Conservation (phyloP, 2,329 filamentous ascomycete species). For the Alternaria ethzedia region DNA sequence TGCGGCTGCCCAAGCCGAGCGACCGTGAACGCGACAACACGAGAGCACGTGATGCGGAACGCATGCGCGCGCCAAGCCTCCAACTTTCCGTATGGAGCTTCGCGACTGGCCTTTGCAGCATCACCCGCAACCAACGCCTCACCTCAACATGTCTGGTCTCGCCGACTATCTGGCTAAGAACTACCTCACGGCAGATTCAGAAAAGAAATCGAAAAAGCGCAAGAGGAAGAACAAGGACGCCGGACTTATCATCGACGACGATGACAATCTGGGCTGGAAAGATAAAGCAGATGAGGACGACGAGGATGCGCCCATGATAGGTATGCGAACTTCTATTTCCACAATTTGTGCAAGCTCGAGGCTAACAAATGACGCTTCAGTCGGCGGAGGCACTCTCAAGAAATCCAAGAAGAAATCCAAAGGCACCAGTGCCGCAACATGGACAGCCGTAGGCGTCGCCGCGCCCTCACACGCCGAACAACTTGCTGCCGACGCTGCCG, state of each 20-base stretch:
- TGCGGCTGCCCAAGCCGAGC: background rate
- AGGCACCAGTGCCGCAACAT: conserved; percentile 48
- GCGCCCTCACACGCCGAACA: conserved; percentile 60
- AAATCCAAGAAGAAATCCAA: conserved; percentile 69
- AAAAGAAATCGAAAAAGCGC: conserved; percentile 61
- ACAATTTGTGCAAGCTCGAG: background rate
- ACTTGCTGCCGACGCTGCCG: conserved; percentile 72
- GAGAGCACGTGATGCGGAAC: conserved; percentile 23
- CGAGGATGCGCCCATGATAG: conserved; percentile 59
- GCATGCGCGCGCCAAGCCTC: conserved; percentile 14
- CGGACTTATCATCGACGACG: conserved; percentile 57
- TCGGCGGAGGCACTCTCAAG: conserved; percentile 39
- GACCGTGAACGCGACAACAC: conserved; percentile 32
- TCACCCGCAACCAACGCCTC: conserved; percentile 10
- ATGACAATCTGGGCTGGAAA: conserved; percentile 62
- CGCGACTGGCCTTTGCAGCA: background rate
- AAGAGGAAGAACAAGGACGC: conserved; percentile 54
- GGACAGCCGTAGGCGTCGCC: conserved; percentile 72
- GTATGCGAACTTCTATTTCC: conserved; percentile 34
- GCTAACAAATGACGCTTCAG: conserved; percentile 37
- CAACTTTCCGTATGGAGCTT: conserved; percentile 7
- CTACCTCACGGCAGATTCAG: conserved; percentile 75
- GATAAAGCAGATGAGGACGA: conserved; percentile 59
- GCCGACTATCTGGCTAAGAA: conserved; percentile 88
- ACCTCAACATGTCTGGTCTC: conserved; percentile 62